Evolutionary conservation across 164 flowering plant genomes (phyloP).

Genomic region (Tetracentron sinense): DNA sequence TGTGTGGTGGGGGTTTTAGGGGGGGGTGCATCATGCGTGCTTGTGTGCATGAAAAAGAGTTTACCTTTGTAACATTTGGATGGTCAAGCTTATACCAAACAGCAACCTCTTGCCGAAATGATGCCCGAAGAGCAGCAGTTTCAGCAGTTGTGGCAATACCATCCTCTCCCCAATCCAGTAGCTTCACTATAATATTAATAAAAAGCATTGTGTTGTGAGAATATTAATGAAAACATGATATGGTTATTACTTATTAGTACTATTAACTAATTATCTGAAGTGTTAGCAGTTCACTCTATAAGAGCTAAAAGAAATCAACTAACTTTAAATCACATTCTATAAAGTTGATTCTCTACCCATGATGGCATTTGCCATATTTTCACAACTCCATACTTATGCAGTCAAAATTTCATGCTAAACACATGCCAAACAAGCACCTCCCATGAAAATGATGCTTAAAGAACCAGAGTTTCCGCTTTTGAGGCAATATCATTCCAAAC

Average conservation of each 20-base stretch:
- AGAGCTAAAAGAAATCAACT: no score
- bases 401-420: no score
- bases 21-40: no score
- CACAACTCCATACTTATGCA: no score
- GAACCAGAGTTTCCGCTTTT: no score
- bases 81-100: slow-evolving; percentile 98
- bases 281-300: neutral
- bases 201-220: slow-evolving; percentile 12
- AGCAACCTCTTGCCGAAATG: slow-evolving; percentile 87
- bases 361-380: no score
- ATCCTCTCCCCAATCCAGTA: slow-evolving; percentile 98
- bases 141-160: slow-evolving; percentile 72
- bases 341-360: no score
- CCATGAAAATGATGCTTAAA: no score
- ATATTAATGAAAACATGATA: neutral
- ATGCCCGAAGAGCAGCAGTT: slow-evolving; percentile 67
- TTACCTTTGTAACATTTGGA: slow-evolving; percentile 90
- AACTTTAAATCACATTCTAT: no score
- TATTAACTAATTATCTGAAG: neutral
- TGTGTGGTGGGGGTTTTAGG: no score
- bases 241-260: neutral
- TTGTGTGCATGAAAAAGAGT: neutral
- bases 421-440: no score
- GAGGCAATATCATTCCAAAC: no score
- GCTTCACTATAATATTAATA: slow-evolving; percentile 54